Evolutionary conservation across 192 early-diverging fungal species (phyloP).

Genomic region (Coemansia reversa): DNA sequence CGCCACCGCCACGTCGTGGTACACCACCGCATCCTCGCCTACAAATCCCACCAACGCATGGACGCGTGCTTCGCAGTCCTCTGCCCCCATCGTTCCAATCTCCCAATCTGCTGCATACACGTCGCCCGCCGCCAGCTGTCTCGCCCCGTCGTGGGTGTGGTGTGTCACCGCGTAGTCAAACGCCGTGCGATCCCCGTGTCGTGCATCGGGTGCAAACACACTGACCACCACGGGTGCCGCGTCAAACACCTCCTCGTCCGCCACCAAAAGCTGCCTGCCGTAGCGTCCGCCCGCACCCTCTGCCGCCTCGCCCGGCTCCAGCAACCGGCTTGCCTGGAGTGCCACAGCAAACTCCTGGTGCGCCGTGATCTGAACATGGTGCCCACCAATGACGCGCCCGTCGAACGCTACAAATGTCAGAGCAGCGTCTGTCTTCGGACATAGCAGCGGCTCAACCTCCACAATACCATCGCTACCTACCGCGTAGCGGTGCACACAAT

Average conservation of each 20-base stretch:
- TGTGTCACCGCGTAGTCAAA: constrained; percentile 31
- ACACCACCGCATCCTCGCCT: constrained; percentile 48
- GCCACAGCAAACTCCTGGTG: constrained; percentile 54
- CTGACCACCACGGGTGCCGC: constrained; percentile 45
- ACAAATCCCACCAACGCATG: constrained; percentile 51
- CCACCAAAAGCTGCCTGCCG: constrained; percentile 33
- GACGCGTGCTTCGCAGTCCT: constrained; percentile 7
- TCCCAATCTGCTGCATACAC: constrained; percentile 42
- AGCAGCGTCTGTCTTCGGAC: constrained; percentile 31
- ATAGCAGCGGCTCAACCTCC: constrained; percentile 44
- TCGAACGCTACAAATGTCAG: constrained; percentile 48
- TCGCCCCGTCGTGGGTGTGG: constrained; percentile 5
- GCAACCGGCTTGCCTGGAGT: constrained; percentile 37
- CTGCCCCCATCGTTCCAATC: constrained; percentile 25
- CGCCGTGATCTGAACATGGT: constrained; percentile 48
- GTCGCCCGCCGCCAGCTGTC: constrained; percentile 26
- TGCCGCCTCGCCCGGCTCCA: constrained; percentile 7
- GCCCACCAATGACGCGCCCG: constrained; percentile 40
- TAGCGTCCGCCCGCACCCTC: background rate
- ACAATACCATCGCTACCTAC: constrained; percentile 41
- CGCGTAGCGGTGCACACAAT: constrained; percentile 46
- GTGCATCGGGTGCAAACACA: constrained; percentile 38
- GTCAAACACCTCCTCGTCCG: constrained; percentile 51
- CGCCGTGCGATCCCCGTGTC: constrained; percentile 33
- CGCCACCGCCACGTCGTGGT: constrained; percentile 46